Percentiles rank a stretch among this genome's conserved stretches.
Conservation (phyloP, 805 yeast species). For the Candida pini region DNA sequence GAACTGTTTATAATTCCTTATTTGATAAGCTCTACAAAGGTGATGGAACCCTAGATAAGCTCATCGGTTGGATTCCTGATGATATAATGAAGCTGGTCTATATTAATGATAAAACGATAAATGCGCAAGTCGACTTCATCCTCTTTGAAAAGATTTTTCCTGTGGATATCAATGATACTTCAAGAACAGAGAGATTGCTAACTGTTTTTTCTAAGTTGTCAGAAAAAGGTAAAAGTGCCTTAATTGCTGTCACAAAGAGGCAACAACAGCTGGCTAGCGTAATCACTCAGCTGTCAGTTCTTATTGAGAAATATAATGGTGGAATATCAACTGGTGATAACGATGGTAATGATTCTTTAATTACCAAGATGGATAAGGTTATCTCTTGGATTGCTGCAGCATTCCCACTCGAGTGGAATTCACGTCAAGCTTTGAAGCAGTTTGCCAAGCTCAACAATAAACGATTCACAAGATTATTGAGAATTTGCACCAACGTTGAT, state of each 20-base stretch:
- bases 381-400: slow-evolving; percentile 55
- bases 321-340: slow-evolving; percentile 23
- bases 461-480: slow-evolving; percentile 52
- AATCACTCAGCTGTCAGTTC: slow-evolving; percentile 40
- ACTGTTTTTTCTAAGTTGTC: slow-evolving; percentile 44
- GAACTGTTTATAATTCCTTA: slow-evolving; percentile 49
- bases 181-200: slow-evolving; percentile 51
- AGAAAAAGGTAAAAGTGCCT: slow-evolving; percentile 55
- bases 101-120: slow-evolving; percentile 65
- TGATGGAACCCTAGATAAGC: slow-evolving; percentile 24
- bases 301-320: slow-evolving; percentile 40
- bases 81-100: slow-evolving; percentile 60
- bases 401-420: slow-evolving; percentile 46
- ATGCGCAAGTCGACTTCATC: slow-evolving; percentile 55
- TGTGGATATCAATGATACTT: slow-evolving; percentile 33
- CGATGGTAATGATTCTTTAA: slow-evolving; percentile 7
- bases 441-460: slow-evolving; percentile 53
- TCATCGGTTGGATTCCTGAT: slow-evolving; percentile 55
- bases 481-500: slow-evolving; percentile 47
- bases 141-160: slow-evolving; percentile 62
- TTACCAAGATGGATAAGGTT: slow-evolving; percentile 44
- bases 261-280: slow-evolving; percentile 58
- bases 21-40: slow-evolving; percentile 25
- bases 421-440: slow-evolving; percentile 44
- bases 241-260: slow-evolving; percentile 62